A percentile compares a stretch with the other conserved stretches of the same genome.
Evolutionary conservation across 805 yeast species (phyloP).

Genomic region (Ogataea corticis): DNA sequence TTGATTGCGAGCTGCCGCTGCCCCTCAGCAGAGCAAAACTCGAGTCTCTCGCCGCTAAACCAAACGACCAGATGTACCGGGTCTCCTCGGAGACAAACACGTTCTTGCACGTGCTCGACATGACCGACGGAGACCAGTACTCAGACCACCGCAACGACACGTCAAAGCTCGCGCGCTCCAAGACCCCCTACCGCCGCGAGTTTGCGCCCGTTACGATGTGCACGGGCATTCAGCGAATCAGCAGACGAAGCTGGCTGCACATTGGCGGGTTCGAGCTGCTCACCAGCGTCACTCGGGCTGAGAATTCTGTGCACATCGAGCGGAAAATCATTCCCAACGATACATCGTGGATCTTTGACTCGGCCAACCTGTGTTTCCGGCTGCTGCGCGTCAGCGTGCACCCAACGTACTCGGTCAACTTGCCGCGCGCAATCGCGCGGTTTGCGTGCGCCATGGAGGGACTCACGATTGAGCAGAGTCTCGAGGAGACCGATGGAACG

Average conservation of each 20-base stretch:
- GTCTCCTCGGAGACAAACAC: constrained; percentile 43
- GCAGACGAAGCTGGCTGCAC: constrained; percentile 56
- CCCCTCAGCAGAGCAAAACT: constrained; percentile 45
- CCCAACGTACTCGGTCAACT: constrained; percentile 28
- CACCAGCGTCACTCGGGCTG: constrained; percentile 36
- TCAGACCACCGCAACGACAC: not conserved
- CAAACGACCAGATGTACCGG: constrained; percentile 39
- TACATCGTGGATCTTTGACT: constrained; percentile 61
- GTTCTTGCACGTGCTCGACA: constrained; percentile 26
- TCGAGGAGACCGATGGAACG: constrained; percentile 14
- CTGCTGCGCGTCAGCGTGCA: constrained; percentile 40
- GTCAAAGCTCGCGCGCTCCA: constrained; percentile 7
- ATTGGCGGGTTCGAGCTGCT: constrained; percentile 68
- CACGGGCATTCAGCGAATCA: constrained; percentile 48
- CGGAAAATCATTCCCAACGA: constrained; percentile 38
- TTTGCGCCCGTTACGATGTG: constrained; percentile 54
- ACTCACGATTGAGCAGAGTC: constrained; percentile 32
- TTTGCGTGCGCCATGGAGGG: constrained; percentile 32
- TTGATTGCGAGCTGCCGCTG: constrained; percentile 42
- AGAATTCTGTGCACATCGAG: constrained; percentile 41
- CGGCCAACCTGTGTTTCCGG: constrained; percentile 46
- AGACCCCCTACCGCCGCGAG: constrained; percentile 20
- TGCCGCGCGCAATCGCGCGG: constrained; percentile 32
- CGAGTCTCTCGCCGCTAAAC: constrained; percentile 42
- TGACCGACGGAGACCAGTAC: no score